These are phyloP conservation scores for Lasiosphaeria miniovina DNA, from an alignment of 495 filamentous ascomycete species.

Conservation along the genomic window DNA sequence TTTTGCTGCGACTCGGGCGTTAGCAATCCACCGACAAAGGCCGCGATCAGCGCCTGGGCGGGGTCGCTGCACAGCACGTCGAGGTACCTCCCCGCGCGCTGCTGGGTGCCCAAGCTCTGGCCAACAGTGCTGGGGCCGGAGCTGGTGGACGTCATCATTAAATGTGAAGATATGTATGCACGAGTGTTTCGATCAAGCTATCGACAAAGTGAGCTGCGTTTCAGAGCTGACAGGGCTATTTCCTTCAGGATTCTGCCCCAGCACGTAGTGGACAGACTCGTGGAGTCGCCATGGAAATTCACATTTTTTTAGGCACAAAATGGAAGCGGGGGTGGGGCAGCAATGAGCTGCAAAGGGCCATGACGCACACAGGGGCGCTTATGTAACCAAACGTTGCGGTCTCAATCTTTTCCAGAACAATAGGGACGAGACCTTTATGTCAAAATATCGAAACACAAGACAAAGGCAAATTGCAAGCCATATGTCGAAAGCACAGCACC, in stretches of 20 bases:
- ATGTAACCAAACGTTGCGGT: background rate
- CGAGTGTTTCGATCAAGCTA: too few species aligned
- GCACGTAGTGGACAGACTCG: too few species aligned
- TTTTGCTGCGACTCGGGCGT: background rate
- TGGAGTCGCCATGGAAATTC: background rate
- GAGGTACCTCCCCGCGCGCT: slow-evolving; percentile 22
- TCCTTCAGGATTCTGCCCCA: too few species aligned
- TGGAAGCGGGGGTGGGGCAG: background rate
- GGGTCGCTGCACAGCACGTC: slow-evolving; percentile 20
- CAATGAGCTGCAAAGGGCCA: background rate
- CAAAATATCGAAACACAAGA: too few species aligned
- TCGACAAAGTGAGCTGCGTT: too few species aligned
- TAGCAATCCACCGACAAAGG: slow-evolving; percentile 10
- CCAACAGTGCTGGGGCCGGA: background rate
- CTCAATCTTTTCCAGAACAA: too few species aligned
- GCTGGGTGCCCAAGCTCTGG: slow-evolving; percentile 4
- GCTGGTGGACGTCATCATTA: background rate
- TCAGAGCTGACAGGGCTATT: background rate
- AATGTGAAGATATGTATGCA: too few species aligned
- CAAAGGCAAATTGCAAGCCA: too few species aligned
- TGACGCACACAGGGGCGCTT: background rate
- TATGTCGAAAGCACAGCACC: too few species aligned
- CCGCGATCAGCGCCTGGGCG: slow-evolving; percentile 17
- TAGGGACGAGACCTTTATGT: too few species aligned
- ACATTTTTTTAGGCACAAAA: slow-evolving; percentile 5